Evolutionary conservation across 106 monocot species (phyloP), one percentile per base, ranked within the genome.

Genomic region (Dendrobium catenatum): DNA sequence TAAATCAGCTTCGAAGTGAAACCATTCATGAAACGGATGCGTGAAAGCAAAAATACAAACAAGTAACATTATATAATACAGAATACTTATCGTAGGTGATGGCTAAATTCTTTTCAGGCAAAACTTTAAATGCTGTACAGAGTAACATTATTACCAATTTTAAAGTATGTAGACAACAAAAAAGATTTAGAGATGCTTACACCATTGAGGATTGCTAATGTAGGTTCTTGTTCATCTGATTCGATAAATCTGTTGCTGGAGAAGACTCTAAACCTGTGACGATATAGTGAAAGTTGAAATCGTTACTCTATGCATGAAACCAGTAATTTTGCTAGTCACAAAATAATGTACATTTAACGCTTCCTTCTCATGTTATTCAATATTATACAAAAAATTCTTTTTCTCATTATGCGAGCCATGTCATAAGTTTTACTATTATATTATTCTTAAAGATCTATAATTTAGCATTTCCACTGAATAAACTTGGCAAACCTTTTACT

Each of bases 231-330:
- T 54, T 85, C 64, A 42, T 58, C 44, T 31, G 81, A 55, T 55
- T 78, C 55, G 26, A 56, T 58, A 76, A 66, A 48, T 82, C 79
- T 79, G 24, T 41, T 55, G 2, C 81, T 83, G 41, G 80, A 33
- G 68, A 79, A 79, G 55, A 68, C 79, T 73, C 42, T 84, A 46
- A 80, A 77, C 84, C 89, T 91, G 87, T 73, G 20, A 49, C 84
- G 55, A 42, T 24, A 79, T 10, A 67, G 54, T 54, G 64, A 83
- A 83, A 33, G 59, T 67, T 84, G 42, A 87, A 74, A 77, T 66
- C 48, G 15, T 51, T 51, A 6, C 51, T 51, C 15, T 13, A 51
- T 51, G 1, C 2, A 51, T 51, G 51, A 51, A 51, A 13, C 51
- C 13, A 51, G 10, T 51, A 1, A 13, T 51, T 51, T 51, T 51